Conservation (phyloP, 257 asterid genomes). For the Jasminum sambac region DNA sequence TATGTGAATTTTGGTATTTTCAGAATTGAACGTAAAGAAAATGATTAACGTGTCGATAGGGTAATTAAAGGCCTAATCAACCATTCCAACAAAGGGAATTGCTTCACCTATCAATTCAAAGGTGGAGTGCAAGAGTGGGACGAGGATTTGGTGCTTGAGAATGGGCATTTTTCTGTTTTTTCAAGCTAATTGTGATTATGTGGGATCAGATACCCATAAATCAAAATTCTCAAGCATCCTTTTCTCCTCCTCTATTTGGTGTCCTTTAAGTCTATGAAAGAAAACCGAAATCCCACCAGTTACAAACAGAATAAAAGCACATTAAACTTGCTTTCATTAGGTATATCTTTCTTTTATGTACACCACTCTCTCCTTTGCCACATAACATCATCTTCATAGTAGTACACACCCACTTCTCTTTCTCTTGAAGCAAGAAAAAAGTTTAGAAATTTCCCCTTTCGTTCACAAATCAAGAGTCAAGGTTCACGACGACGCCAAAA, state of each 20-base stretch:
- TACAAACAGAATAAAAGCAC: conserved; percentile 4
- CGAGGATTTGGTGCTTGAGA: conserved; percentile 40
- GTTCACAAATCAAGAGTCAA: not conserved
- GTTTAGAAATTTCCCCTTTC: not conserved
- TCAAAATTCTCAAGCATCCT: conserved; percentile 36
- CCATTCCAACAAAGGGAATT: conserved; percentile 14
- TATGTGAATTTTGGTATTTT: too few relatives aligned
- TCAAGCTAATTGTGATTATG: conserved; percentile 32
- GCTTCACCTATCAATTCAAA: conserved; percentile 24
- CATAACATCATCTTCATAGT: not conserved
- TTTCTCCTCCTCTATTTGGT: conserved; percentile 7
- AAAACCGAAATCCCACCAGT: not conserved
- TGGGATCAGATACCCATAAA: conserved; percentile 45
- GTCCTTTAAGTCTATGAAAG: not conserved
- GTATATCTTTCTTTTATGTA: conserved; percentile 18
- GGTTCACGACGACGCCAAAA: not conserved
- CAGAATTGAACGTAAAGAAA: too few relatives aligned
- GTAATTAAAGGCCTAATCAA: conserved; percentile 3
- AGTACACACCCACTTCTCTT: not conserved
- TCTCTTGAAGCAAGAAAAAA: not conserved
- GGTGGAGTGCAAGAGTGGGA: conserved; percentile 28
- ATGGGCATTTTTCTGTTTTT: conserved; percentile 26
- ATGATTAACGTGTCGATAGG: not conserved
- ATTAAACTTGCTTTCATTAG: conserved; percentile 8
- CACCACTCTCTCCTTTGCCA: not conserved